Conservation (phyloP, 805 yeast genomes). For the Pichia membranifaciens region DNA sequence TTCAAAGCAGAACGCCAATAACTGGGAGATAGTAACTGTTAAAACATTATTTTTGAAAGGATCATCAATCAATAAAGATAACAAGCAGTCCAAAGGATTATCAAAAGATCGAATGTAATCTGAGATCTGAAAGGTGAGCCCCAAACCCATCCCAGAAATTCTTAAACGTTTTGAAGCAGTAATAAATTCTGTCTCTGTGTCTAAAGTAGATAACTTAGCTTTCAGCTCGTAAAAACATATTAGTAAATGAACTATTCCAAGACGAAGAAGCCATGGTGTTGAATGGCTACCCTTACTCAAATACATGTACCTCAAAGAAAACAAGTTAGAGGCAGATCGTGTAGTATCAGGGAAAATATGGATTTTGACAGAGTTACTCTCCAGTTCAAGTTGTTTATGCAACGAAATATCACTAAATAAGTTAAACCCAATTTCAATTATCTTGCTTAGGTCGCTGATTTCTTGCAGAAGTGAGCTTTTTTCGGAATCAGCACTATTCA, state of each 20-base stretch:
- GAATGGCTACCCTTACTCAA: conserved; percentile 8
- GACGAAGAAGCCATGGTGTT: conserved; percentile 37
- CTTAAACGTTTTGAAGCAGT: conserved; percentile 1
- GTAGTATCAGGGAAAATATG: conserved; percentile 13
- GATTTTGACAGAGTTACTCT: conserved; percentile 12
- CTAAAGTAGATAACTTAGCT: not conserved
- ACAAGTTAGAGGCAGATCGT: conserved; percentile 18
- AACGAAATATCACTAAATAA: conserved; percentile 14
- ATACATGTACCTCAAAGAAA: conserved; percentile 17
- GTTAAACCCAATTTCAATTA: conserved; percentile 17
- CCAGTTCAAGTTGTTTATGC: conserved; percentile 10
- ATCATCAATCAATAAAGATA: conserved; percentile 14
- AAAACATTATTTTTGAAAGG: conserved; percentile 10
- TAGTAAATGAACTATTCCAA: conserved; percentile 33
- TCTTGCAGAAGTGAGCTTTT: not conserved
- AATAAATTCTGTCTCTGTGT: not conserved
- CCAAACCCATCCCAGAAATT: conserved; percentile 3
- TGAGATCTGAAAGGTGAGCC: conserved; percentile 17
- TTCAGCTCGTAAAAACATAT: conserved; percentile 29
- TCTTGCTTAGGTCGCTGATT: conserved; percentile 13
- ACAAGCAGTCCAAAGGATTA: conserved; percentile 22
- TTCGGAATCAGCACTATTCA: not conserved
- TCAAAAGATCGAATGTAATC: conserved; percentile 4
- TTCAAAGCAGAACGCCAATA: conserved; percentile 25
- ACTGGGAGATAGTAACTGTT: conserved; percentile 17